Base-by-base conservation (phyloP, 305 asterid species). In the Fraxinus floribunda region DNA sequence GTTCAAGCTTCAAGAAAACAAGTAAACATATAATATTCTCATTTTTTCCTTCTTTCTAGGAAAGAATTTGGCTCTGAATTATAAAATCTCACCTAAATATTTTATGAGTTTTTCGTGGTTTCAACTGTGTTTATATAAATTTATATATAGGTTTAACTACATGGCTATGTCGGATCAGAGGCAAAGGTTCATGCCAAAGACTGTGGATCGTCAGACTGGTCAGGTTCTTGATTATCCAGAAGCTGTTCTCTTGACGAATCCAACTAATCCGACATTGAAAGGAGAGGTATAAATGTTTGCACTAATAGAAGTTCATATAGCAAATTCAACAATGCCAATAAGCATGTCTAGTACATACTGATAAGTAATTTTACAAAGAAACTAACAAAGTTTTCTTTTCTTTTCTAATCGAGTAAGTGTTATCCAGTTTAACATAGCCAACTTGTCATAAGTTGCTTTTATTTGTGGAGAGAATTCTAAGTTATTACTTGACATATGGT, bases 131-230 rank as follows among this genome's bases (percentile, higher is more conserved):
- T 18, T 57, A 22, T 4, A 57, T n/a, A 1, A 57, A 5, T 32
- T 41, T 49, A 34, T 11, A 10, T 36, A 55, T 32, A 93, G 97
- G 88, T 92, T 92, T 57, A 84, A 89, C 16, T 92, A 86, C 84
- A 91, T 92, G 97, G 97, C 97, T 26, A 84, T 93, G 81, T 92
- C 95, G 7, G 90, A 92, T 9, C 87, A 76, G 57, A 91, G 93
- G 52, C 91, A 89, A 84, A 88, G 95, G 83, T n/a, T 80, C 18
- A 93, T 93, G 97, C 97, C 97, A 74, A 85, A 49, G 88, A 78
- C 84, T 2, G 75, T 1, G 30, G 97, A 93, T 73, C 92, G 95
- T 2, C 7, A 0, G 0, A 78, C 29, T 0, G 94, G 97, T 7
- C 80, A 81, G 55, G 82, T 15, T 22, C 94, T 93, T 52, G 93